Conservation (phyloP, 2,329 filamentous ascomycete species). For the Pseudocercospora fijiensis region DNA sequence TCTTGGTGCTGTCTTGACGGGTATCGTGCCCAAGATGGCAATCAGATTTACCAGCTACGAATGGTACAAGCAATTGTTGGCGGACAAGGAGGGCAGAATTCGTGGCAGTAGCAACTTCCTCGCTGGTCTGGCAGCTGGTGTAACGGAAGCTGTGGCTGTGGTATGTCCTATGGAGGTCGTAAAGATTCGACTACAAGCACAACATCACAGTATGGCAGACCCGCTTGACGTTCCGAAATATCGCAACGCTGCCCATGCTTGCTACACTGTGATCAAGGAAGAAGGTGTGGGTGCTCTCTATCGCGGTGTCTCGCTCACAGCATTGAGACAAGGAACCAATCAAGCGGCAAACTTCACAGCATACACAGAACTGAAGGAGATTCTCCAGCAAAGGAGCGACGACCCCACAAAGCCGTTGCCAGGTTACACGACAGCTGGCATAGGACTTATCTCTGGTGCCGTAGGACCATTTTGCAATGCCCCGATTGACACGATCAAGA, state of each 20-base stretch:
- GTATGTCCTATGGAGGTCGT: constrained; percentile 99
- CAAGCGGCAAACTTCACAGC: constrained; percentile 99
- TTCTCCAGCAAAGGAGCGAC: constrained; percentile 70
- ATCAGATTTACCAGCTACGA: constrained; percentile 98
- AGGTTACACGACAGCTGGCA: constrained; percentile 83
- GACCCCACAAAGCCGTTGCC: constrained; percentile 69
- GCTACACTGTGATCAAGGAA: constrained; percentile 87
- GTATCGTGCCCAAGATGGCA: constrained; percentile 98
- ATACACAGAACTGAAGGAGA: constrained; percentile 88
- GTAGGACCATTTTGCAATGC: constrained; percentile 97
- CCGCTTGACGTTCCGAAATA: constrained; percentile 96
- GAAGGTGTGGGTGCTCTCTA: constrained; percentile 87
- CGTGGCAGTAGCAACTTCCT: constrained; percentile 71
- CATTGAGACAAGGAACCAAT: constrained; percentile 90
- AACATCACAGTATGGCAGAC: constrained; percentile 97
- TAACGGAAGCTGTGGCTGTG: constrained; percentile 93
- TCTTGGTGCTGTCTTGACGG: constrained; percentile 91
- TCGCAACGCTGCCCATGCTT: constrained; percentile 80
- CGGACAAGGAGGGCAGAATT: constrained; percentile 65
- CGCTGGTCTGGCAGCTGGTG: constrained; percentile 84
- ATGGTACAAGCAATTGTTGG: constrained; percentile 82
- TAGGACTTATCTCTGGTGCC: constrained; percentile 86
- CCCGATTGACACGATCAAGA: constrained; percentile 99
- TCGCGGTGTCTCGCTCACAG: constrained; percentile 89
- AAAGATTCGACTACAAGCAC: constrained; percentile 96